Evolutionary conservation across 306 rosid species (phyloP).

Genomic region (Cotoneaster glaucophyllus): DNA sequence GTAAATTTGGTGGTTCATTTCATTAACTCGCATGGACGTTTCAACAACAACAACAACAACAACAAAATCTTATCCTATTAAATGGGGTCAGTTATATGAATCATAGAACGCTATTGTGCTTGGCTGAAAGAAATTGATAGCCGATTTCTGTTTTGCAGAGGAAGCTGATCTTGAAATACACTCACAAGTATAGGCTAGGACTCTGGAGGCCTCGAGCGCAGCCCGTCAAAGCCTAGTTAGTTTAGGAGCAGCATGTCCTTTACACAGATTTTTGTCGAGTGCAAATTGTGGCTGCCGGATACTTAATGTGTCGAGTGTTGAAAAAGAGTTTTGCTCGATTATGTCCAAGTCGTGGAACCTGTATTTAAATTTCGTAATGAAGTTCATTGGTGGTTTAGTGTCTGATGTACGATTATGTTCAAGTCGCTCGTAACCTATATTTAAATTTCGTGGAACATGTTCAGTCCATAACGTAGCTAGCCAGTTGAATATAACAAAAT

Average conservation of each 20-base stretch:
- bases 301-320: conserved; percentile 10
- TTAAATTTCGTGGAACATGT: no score
- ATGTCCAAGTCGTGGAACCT: conserved; percentile 7
- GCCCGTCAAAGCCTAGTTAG: conserved; percentile 37
- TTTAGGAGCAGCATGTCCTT: conserved; percentile 6
- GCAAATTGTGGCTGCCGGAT: not conserved
- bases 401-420: no score
- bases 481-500: no score
- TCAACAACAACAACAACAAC: no score
- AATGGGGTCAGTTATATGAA: no score
- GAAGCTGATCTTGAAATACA: conserved; percentile 69
- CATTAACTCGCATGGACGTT: not conserved
- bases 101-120: no score
- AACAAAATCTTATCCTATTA: no score
- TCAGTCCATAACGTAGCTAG: no score
- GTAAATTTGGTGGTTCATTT: not conserved
- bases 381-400: no score
- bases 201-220: conserved; percentile 75
- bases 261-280: not conserved
- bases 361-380: no score
- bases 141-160: conserved; percentile 50
- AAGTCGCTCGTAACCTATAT: no score
- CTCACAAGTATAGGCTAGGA: conserved; percentile 84
- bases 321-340: not conserved
- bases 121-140: not conserved